These are phyloP conservation scores for Suhomyces maxii DNA, from an alignment of 1,139 yeast genomes.

Conservation along the genomic window DNA sequence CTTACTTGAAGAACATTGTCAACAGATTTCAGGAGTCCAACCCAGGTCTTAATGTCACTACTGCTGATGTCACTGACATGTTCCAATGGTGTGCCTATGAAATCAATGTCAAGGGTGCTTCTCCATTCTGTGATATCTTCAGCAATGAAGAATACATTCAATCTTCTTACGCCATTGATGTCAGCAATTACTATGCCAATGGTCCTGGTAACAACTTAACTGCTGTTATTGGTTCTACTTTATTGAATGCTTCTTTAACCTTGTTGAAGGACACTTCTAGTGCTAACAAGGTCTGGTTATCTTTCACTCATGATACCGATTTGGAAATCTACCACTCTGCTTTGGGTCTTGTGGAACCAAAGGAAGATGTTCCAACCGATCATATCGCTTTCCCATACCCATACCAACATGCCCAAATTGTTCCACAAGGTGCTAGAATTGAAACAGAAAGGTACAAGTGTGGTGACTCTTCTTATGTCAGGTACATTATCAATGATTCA, in stretches of 20 bases:
- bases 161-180: conserved; percentile 45
- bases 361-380: conserved; percentile 22
- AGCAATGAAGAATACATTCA: conserved; percentile 49
- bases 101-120: conserved; percentile 47
- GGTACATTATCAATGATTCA: conserved; percentile 30
- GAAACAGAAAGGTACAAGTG: conserved; percentile 28
- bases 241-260: conserved; percentile 48
- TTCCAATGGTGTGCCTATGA: conserved; percentile 55
- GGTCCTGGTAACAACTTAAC: conserved; percentile 54
- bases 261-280: conserved; percentile 33
- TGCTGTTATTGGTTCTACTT: conserved; percentile 45
- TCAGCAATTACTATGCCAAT: conserved; percentile 45
- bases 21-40: conserved; percentile 22
- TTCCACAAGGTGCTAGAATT: conserved; percentile 32
- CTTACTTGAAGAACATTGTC: conserved; percentile 18
- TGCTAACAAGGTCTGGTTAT: conserved; percentile 26
- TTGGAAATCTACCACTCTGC: conserved; percentile 28
- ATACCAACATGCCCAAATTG: conserved; percentile 25
- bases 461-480: conserved; percentile 23
- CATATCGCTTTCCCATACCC: conserved; percentile 27
- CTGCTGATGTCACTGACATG: conserved; percentile 41
- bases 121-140: conserved; percentile 53
- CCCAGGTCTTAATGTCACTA: conserved; percentile 29
- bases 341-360: conserved; percentile 25
- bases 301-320: conserved; percentile 34